Evolutionary conservation across 2,329 filamentous ascomycete genomes (phyloP).

Genomic region (Gaeumannomyces tritici): DNA sequence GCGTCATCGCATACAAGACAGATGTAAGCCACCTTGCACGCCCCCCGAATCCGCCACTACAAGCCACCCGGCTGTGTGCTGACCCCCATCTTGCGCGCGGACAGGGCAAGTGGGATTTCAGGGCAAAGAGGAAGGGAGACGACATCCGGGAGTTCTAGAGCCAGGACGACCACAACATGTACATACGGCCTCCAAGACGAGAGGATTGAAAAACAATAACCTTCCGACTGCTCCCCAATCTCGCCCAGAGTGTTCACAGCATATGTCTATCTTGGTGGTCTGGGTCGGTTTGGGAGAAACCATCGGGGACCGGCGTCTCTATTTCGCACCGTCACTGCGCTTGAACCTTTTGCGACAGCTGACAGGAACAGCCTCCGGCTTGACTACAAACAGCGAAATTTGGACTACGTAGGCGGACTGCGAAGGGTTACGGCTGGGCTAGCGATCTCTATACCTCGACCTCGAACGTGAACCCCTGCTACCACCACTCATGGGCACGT

Average conservation of each 20-base stretch:
- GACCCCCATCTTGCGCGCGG: neutral
- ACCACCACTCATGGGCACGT: slow-evolving; percentile 36
- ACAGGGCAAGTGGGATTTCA: slow-evolving; percentile 77
- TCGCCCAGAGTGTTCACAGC: neutral
- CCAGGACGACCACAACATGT: neutral
- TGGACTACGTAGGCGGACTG: too few relatives aligned
- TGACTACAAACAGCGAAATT: neutral
- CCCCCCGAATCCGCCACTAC: neutral
- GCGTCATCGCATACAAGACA: slow-evolving; percentile 65
- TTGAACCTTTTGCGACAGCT: too few relatives aligned
- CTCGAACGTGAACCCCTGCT: slow-evolving; percentile 22
- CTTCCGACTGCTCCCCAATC: neutral
- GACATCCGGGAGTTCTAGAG: slow-evolving; percentile 67
- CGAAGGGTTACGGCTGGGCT: neutral
- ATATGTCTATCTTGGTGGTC: neutral
- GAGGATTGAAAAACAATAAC: neutral
- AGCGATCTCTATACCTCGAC: slow-evolving; percentile 6
- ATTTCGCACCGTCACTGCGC: too few relatives aligned
- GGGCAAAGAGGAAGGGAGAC: slow-evolving; percentile 84
- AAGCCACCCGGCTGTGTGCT: neutral
- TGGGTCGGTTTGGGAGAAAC: too few relatives aligned
- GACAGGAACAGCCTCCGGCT: too few relatives aligned
- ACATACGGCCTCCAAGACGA: neutral
- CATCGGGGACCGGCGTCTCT: too few relatives aligned
- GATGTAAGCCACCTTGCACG: slow-evolving; percentile 58